Conservation (phyloP, 2,329 filamentous ascomycete species). For the Stachybotrys echinatus region DNA sequence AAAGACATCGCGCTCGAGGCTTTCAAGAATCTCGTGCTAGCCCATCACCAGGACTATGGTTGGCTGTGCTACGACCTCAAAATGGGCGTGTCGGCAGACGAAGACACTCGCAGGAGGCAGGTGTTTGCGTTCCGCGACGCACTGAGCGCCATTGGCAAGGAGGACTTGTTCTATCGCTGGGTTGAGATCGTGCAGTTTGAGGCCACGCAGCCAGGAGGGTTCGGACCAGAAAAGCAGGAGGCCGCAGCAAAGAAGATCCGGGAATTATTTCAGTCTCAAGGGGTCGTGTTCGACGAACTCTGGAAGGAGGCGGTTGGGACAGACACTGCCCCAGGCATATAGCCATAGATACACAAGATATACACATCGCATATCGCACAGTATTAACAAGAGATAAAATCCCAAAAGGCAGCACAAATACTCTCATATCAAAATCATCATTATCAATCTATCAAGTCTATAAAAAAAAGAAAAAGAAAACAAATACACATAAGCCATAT, state of each 20-base stretch:
- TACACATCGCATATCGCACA: no score
- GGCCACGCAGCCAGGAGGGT: slow-evolving; percentile 71
- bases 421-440: neutral
- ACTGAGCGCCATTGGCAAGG: slow-evolving; percentile 71
- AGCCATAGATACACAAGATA: no score
- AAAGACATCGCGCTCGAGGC: slow-evolving; percentile 57
- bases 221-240: slow-evolving; percentile 68
- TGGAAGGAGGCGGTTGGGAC: slow-evolving; percentile 53
- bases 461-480: neutral
- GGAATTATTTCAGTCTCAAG: slow-evolving; percentile 67
- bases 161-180: slow-evolving; percentile 86
- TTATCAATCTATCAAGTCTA: neutral
- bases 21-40: slow-evolving; percentile 65
- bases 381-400: no score
- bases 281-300: slow-evolving; percentile 77
- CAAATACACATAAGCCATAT: neutral
- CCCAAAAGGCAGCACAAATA: no score
- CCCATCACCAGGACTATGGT: slow-evolving; percentile 62
- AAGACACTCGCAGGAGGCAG: slow-evolving; percentile 64
- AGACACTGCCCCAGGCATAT: neutral
- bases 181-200: slow-evolving; percentile 90
- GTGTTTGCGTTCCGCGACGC: slow-evolving; percentile 77
- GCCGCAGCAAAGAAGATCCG: slow-evolving; percentile 69
- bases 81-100: slow-evolving; percentile 42
- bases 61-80: slow-evolving; percentile 61